phyloP scores from a whole-genome alignment of 2,329 filamentous ascomycete genomes.

The Verticillium alfalfae region DNA sequence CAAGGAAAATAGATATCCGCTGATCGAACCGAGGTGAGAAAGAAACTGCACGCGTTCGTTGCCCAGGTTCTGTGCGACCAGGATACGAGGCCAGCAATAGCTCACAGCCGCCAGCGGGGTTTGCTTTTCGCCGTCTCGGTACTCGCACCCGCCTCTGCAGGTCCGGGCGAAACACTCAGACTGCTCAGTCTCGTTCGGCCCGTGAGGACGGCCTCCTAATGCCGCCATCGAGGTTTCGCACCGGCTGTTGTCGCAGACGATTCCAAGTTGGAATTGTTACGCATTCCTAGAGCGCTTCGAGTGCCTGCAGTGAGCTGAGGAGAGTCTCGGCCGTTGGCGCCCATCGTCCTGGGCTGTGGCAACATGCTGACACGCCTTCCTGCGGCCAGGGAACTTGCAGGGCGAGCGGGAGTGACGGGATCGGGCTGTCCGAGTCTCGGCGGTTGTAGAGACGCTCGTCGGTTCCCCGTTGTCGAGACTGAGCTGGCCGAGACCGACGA shows the following conservation, averaged over 20 bases:
- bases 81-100: not conserved
- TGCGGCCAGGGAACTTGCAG: constrained; percentile 51
- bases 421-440: constrained; percentile 25
- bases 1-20: not conserved
- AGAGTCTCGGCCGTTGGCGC: constrained; percentile 38
- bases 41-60: not conserved
- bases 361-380: constrained; percentile 49
- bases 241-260: constrained; percentile 23
- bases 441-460: constrained; percentile 50
- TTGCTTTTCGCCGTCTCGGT: not conserved
- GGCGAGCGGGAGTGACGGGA: constrained; percentile 26
- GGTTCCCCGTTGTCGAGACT: constrained; percentile 33
- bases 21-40: not conserved
- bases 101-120: constrained; percentile 10
- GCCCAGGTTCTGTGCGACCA: not conserved
- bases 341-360: constrained; percentile 35
- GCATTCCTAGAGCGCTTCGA: constrained; percentile 30
- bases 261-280: constrained; percentile 25
- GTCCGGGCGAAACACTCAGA: not conserved
- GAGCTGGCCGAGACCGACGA: constrained; percentile 28
- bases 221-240: constrained; percentile 45
- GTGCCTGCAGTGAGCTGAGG: constrained; percentile 41
- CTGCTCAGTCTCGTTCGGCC: not conserved
- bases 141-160: not conserved
- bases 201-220: constrained; percentile 14